Base-by-base conservation (phyloP, 805 yeast species). In the Suhomyces faveliae region DNA sequence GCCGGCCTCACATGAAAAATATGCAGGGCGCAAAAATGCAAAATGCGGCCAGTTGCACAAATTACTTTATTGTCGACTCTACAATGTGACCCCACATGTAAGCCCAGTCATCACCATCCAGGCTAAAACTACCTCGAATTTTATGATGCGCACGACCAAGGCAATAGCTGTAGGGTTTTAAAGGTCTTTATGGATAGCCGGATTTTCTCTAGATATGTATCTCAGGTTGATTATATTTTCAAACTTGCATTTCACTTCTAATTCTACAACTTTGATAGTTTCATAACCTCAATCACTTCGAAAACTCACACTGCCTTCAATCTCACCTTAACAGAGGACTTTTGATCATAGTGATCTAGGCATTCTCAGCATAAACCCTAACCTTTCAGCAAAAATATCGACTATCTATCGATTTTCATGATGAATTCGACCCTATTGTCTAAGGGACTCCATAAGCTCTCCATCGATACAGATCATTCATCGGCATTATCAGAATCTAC, bases 391-490 rank as follows among this genome's bases (percentile, higher is more conserved):
- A 27, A 27, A 15, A 27, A 13, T 27, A n/a, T 27, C 12, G 15
- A 15, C 12, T 6, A 27, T 15, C 12, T 15, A 33, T 33, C n/a
- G 37, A 33, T 15, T 9, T n/a, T 5, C 15, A 17, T 33, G 37
- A 33, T 15, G 10, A 33, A 33, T 20, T 19, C 33, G n/a, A 54
- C 57, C 41, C 40, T 50, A 7, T 23, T 54, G n/a, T 20, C 33
- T 21, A 50, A 51, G 13, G 53, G 56, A 13, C 47, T 54, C 35
- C 48, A 37, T 44, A 50, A 49, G 46, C 40, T 43, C 24, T 40
- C 45, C 24, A 20, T 42, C 10, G 20, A 35, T 6, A 19, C 24
- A 12, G 25, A 21, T 9, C 15, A 19, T 24, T 12, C 17, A 8
- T 17, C 17, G 19, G 17, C 13, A 9, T 11, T 24, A 12, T 40